These are phyloP conservation scores for Chrysochromulina tobinii DNA, from an alignment of 78 protist species.

Conservation along the genomic window DNA sequence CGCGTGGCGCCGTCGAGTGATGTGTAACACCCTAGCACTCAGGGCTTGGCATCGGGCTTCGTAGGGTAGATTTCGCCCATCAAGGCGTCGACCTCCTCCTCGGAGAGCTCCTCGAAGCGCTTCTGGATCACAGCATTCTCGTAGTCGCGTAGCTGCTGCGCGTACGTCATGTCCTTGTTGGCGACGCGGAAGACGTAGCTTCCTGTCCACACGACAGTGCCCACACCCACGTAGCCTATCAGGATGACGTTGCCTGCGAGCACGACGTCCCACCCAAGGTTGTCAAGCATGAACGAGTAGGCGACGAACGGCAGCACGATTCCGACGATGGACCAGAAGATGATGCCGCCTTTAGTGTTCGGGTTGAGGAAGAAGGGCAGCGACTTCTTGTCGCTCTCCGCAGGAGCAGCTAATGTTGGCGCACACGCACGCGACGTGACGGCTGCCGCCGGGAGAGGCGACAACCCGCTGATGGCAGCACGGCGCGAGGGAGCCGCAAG, in stretches of 20 bases:
- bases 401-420: too few relatives aligned
- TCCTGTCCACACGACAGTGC: neutral
- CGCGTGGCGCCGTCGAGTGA: too few relatives aligned
- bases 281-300: neutral
- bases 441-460: too few relatives aligned
- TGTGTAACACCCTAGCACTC: too few relatives aligned
- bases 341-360: neutral
- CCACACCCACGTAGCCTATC: neutral
- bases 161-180: slow-evolving; percentile 29
- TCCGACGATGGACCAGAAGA: neutral
- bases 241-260: neutral
- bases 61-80: neutral
- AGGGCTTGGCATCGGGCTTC: neutral
- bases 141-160: slow-evolving; percentile 20
- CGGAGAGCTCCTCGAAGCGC: slow-evolving; percentile 10
- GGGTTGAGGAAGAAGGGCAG: neutral
- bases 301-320: neutral
- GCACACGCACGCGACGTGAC: too few relatives aligned
- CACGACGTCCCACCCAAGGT: neutral
- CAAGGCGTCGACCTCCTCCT: neutral
- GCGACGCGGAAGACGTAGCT: slow-evolving; percentile 15
- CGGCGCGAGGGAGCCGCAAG: too few relatives aligned
- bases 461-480: too few relatives aligned
- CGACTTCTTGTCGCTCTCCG: too few relatives aligned
- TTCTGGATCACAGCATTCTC: slow-evolving; percentile 12